Evolutionary conservation across 495 filamentous ascomycete genomes (phyloP).

Genomic region (Podospora pseudopauciseta): DNA sequence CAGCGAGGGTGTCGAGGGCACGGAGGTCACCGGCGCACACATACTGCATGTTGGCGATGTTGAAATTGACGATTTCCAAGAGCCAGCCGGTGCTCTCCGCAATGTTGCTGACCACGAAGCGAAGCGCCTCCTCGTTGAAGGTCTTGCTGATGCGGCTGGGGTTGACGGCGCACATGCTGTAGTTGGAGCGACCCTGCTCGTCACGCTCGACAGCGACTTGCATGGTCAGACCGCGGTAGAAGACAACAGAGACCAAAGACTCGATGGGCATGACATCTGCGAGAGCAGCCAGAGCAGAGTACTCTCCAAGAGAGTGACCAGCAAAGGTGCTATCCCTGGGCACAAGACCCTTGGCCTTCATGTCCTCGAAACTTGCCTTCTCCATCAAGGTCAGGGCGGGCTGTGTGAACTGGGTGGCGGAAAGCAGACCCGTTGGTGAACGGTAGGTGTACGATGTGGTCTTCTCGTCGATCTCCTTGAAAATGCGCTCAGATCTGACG

Average conservation of each 20-base stretch:
- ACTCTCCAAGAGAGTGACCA: conserved; percentile 96
- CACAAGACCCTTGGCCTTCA: conserved; percentile 94
- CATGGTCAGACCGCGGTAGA: conserved; percentile 99
- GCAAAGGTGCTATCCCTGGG: conserved; percentile 95
- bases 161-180: conserved; percentile 98
- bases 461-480: conserved; percentile 90
- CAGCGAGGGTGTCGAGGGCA: conserved; percentile 89
- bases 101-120: conserved; percentile 92
- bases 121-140: conserved; percentile 94
- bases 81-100: conserved; percentile 91
- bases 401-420: conserved; percentile 97
- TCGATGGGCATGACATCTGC: conserved; percentile 99
- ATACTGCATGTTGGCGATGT: conserved; percentile 98
- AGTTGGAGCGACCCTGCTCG: conserved; percentile 86
- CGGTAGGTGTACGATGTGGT: conserved; percentile 96
- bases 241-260: conserved; percentile 94
- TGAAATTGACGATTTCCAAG: conserved; percentile 98
- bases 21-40: conserved; percentile 96
- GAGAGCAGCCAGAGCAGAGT: conserved; percentile 92
- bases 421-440: conserved; percentile 90
- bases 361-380: conserved; percentile 98
- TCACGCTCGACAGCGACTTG: conserved; percentile 98
- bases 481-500: conserved; percentile 97
- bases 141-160: conserved; percentile 95
- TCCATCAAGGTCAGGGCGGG: conserved; percentile 98